Percentiles rank a stretch among this genome's conserved stretches.
phyloP scores from a whole-genome alignment of 179 eudicot species.

The Drosera spatulata region DNA sequence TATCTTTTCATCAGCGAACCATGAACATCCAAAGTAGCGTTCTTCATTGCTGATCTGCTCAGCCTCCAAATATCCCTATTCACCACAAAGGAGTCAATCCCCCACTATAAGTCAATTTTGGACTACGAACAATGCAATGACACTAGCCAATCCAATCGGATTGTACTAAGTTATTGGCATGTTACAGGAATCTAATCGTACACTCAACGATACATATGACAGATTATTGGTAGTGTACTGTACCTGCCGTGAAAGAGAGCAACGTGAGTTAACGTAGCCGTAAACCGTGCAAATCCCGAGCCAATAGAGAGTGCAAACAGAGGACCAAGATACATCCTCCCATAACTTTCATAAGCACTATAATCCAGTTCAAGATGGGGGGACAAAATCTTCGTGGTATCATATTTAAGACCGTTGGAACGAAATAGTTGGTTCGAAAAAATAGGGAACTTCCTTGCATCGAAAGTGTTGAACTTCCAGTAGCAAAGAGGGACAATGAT shows the following conservation, averaged over 20 bases:
- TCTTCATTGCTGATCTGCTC: slow-evolving; percentile 75
- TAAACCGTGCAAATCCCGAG: slow-evolving; percentile 82
- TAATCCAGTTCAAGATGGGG: slow-evolving; percentile 74
- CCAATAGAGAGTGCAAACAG: slow-evolving; percentile 95
- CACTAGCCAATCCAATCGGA: no score
- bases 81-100: no score
- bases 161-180: no score
- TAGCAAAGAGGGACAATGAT: slow-evolving; percentile 81
- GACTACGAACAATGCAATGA: no score
- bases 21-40: slow-evolving; percentile 68
- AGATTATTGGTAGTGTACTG: neutral
- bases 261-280: slow-evolving; percentile 89
- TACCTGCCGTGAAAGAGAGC: slow-evolving; percentile 94
- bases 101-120: no score
- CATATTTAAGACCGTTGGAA: slow-evolving; percentile 60
- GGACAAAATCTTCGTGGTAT: slow-evolving; percentile 79
- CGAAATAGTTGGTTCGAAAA: slow-evolving; percentile 83
- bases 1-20: slow-evolving; percentile 75
- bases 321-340: slow-evolving; percentile 91
- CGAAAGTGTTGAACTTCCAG: slow-evolving; percentile 85
- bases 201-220: no score
- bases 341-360: slow-evolving; percentile 71
- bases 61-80: slow-evolving; percentile 86
- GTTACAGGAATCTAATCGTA: no score
- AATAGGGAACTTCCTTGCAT: slow-evolving; percentile 77